Evolutionary conservation across 306 rosid species (phyloP), one percentile per base, ranked within the genome.

Genomic region (Glycine soja): DNA sequence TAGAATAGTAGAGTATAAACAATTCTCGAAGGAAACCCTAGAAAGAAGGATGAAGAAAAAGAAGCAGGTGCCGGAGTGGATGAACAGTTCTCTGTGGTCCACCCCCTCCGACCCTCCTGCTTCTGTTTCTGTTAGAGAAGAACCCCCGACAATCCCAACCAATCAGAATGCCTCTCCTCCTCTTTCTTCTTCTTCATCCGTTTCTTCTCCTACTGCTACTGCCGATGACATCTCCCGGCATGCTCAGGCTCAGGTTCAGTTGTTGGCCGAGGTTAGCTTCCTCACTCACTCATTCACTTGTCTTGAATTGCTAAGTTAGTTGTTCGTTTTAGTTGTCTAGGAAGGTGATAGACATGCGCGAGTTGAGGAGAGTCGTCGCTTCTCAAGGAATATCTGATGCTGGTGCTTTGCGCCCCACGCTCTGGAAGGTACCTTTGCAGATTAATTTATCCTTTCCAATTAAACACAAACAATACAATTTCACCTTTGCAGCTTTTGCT

Each of bases 61-160:
- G 92, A 95, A 95, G 86, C 90, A 87, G 2, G 97, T 95, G 0
- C 99, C 99, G 32, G 97, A 95, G 50, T 95, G 99, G 99, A 94
- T 95, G 86, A 95, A 95, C 82, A 95, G 96, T 85, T 90, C 98
- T 53, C 87, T 95, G 53, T 95, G 98, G 99, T 87, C 94, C 36
- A 78, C 94, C 6, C 77, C 77, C 59, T 3, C 92, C 80, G 95
- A 91, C 65, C 90, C 97, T 30, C 59, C 90, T 10, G 63, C 87
- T 1, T 59, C 86, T 3, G 74, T 34, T 10, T 7, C 47, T 4
- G 13, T 76, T 48, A 40, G 80, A 47, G 78, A 82, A 58, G 89
- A 83, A 54, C 90, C 88, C 19, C 87, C 90, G 3, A 87, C 68
- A 54, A 48, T 77, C 8, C 74, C 84, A 50, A 58, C 64, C 74